Conservation (phyloP, 495 filamentous ascomycete genomes). For the Trichoderma reesei region DNA sequence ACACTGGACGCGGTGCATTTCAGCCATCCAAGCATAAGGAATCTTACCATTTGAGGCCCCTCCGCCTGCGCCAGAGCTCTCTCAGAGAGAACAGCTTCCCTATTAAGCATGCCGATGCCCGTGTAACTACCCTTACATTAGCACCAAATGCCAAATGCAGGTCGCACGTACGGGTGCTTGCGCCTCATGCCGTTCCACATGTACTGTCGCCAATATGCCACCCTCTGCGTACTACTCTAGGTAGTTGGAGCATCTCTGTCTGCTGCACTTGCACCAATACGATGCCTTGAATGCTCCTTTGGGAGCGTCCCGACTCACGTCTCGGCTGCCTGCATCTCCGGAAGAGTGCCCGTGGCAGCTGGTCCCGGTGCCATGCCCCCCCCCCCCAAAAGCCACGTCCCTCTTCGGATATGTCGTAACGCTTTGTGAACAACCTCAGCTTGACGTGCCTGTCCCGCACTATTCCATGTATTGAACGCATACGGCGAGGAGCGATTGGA, state of each 20-base stretch:
- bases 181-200: background rate
- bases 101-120: background rate
- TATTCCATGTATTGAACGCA: background rate
- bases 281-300: background rate
- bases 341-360: background rate
- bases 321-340: constrained; percentile 1
- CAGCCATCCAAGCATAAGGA: too few relatives aligned
- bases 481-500: too few relatives aligned
- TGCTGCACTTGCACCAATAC: background rate
- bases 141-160: background rate
- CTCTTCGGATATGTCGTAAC: background rate
- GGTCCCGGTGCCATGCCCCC: background rate
- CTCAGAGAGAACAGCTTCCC: background rate
- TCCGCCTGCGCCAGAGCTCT: background rate
- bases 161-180: too few relatives aligned
- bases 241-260: background rate
- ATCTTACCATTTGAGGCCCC: too few relatives aligned
- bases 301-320: background rate
- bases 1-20: background rate
- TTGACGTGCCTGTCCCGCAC: too few relatives aligned
- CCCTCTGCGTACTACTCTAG: background rate
- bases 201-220: background rate
- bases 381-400: background rate
- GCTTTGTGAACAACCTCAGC: too few relatives aligned
- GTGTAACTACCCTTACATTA: constrained; percentile 2